Percentiles rank a stretch among this genome's conserved stretches.
These are phyloP conservation scores for Penicillium canescens DNA, from an alignment of 495 filamentous ascomycete genomes.

Conservation along the genomic window DNA sequence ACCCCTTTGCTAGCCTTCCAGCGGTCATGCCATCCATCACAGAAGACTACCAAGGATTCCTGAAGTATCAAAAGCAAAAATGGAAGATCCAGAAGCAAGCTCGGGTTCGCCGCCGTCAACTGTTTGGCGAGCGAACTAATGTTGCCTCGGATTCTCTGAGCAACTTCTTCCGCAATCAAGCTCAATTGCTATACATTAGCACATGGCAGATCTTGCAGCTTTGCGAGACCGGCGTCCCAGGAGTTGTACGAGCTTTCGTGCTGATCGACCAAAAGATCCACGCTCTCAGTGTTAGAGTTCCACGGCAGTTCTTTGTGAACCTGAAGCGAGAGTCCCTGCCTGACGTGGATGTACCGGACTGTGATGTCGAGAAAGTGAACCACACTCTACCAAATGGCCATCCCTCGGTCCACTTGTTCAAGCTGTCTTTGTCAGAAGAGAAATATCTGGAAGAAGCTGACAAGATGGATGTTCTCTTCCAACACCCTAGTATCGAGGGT, in stretches of 20 bases:
- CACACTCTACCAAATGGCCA: slow-evolving; percentile 95
- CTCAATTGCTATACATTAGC: slow-evolving; percentile 81
- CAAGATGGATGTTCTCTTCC: slow-evolving; percentile 78
- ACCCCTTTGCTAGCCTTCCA: slow-evolving; percentile 85
- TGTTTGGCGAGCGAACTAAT: slow-evolving; percentile 84
- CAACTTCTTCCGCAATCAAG: slow-evolving; percentile 85
- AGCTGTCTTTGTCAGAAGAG: slow-evolving; percentile 85
- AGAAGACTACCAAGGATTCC: slow-evolving; percentile 85
- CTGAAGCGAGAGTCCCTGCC: slow-evolving; percentile 83
- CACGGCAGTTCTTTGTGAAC: slow-evolving; percentile 87
- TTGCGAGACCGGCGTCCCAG: slow-evolving; percentile 73
- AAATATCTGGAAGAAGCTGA: slow-evolving; percentile 79
- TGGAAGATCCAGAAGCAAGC: slow-evolving; percentile 98
- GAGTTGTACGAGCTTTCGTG: slow-evolving; percentile 85
- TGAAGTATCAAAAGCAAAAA: slow-evolving; percentile 97
- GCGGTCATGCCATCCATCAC: slow-evolving; percentile 81
- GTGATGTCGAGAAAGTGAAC: slow-evolving; percentile 84
- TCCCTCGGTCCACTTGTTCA: slow-evolving; percentile 90
- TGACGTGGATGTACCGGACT: slow-evolving; percentile 84
- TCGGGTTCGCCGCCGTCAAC: slow-evolving; percentile 78
- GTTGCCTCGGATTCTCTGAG: slow-evolving; percentile 72
- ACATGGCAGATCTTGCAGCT: slow-evolving; percentile 96
- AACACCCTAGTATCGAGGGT: slow-evolving; percentile 92
- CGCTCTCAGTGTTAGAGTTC: slow-evolving; percentile 82
- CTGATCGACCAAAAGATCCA: slow-evolving; percentile 93